Percentiles rank a stretch among this genome's conserved stretches.
phyloP scores from a whole-genome alignment of 2,329 filamentous ascomycete species.

The Venturia effusa region DNA sequence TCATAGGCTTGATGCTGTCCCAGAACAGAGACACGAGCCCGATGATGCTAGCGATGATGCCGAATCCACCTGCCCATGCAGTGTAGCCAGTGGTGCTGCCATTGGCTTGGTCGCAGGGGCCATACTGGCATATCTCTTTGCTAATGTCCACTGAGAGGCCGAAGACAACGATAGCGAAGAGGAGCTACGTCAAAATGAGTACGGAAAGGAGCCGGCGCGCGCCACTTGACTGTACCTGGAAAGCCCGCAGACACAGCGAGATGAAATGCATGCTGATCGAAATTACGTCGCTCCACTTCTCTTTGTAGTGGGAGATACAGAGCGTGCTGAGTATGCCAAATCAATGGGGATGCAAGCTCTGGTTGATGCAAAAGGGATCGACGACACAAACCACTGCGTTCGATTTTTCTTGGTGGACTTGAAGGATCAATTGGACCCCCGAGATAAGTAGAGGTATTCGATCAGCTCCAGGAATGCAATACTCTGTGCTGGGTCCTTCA shows the following conservation, averaged over 20 bases:
- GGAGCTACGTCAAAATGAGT: neutral
- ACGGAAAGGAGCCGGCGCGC: neutral
- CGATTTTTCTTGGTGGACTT: neutral
- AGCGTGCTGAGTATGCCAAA: neutral
- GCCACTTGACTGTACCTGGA: neutral
- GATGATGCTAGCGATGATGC: neutral
- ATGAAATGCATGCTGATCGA: neutral
- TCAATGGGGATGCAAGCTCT: neutral
- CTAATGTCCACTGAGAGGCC: neutral
- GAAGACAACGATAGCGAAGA: slow-evolving; percentile 2
- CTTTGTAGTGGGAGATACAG: neutral
- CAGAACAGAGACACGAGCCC: neutral
- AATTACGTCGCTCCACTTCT: neutral
- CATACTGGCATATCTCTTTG: neutral
- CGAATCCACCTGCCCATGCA: neutral
- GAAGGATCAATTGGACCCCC: neutral
- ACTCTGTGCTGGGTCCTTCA: neutral
- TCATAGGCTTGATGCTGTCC: neutral
- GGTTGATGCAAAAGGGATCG: neutral
- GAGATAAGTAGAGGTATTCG: neutral
- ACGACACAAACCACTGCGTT: neutral
- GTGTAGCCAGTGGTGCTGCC: neutral
- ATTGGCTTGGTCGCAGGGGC: neutral
- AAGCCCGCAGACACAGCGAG: neutral
- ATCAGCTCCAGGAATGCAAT: neutral